Percentiles rank a stretch among this genome's conserved stretches.
phyloP scores from a whole-genome alignment of 805 yeast genomes.

The Lipomyces sp. region DNA sequence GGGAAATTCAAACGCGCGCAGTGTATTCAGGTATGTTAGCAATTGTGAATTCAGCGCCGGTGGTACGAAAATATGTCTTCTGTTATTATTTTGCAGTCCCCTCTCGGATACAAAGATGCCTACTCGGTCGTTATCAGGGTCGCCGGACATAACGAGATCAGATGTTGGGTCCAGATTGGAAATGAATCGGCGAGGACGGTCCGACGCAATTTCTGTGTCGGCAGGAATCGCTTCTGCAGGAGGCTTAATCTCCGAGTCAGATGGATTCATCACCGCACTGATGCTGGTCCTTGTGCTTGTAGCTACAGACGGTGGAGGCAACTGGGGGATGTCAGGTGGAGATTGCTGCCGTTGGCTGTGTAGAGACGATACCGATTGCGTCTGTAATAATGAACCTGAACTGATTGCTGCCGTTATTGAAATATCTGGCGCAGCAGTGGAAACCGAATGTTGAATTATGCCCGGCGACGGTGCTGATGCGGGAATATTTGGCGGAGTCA shows the following conservation, averaged over 20 bases:
- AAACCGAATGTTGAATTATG: neutral
- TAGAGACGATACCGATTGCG: neutral
- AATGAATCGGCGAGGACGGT: conserved; percentile 33
- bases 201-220: conserved; percentile 18
- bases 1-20: conserved; percentile 49
- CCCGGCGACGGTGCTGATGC: conserved; percentile 1
- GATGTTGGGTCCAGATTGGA: conserved; percentile 39
- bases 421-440: neutral
- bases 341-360: neutral
- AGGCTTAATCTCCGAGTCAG: conserved; percentile 21
- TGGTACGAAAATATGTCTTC: conserved; percentile 17
- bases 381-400: neutral
- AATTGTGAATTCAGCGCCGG: conserved; percentile 35
- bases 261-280: conserved; percentile 23
- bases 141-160: conserved; percentile 37
- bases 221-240: conserved; percentile 24
- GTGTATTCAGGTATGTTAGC: conserved; percentile 45
- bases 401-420: neutral
- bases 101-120: conserved; percentile 39
- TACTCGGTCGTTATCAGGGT: conserved; percentile 34
- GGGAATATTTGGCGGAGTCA: neutral
- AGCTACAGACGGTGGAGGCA: neutral
- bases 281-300: conserved; percentile 26
- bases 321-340: neutral
- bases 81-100: neutral